Conservation (phyloP, 768 basidiomycete species). For the Boletus subparvulus region DNA sequence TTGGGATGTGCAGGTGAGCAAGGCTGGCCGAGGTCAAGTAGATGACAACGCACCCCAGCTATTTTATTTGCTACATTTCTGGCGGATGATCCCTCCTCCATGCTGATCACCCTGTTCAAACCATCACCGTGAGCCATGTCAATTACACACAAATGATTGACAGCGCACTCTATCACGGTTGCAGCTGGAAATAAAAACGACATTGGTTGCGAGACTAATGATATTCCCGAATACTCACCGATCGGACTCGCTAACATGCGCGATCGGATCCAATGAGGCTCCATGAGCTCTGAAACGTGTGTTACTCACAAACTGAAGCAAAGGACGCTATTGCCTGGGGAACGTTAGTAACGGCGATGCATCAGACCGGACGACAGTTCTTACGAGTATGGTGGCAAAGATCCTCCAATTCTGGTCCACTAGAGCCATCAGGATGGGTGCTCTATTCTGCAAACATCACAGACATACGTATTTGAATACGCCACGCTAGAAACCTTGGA, state of each 20-base stretch:
- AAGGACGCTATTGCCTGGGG: neutral
- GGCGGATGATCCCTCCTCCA: neutral
- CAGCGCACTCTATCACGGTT: neutral
- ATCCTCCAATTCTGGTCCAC: conserved; percentile 1
- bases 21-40: neutral
- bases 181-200: neutral
- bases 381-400: neutral
- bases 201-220: neutral
- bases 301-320: neutral
- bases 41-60: neutral
- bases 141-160: neutral
- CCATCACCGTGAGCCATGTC: neutral
- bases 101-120: neutral
- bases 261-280: neutral
- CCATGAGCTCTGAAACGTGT: neutral
- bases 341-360: neutral
- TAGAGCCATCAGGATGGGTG: neutral
- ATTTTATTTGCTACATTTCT: neutral
- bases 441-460: neutral
- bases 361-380: neutral
- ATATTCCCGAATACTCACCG: neutral
- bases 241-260: neutral
- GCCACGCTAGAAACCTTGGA: conserved; percentile 3
- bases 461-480: neutral
- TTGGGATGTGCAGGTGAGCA: neutral